A percentile compares a stretch with the other conserved stretches of the same genome.
Evolutionary conservation across 2,329 filamentous ascomycete genomes (phyloP).

Genomic region (Ascochyta fabae): DNA sequence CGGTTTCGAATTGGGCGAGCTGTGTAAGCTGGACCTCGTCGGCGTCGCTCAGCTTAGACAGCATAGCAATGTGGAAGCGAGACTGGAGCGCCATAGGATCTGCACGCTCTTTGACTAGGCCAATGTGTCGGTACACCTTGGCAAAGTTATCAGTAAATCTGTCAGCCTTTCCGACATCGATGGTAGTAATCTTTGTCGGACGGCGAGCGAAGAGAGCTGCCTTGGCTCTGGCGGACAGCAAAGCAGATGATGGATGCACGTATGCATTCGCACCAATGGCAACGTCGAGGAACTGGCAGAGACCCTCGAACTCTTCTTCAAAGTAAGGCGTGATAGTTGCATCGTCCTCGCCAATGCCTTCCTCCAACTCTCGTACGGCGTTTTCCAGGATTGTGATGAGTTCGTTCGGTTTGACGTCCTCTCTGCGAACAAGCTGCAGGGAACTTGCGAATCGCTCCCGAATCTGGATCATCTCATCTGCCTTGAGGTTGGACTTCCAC

Average conservation of each 20-base stretch:
- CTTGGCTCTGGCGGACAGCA: conserved; percentile 32
- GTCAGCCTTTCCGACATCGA: conserved; percentile 15
- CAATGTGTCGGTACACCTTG: conserved; percentile 34
- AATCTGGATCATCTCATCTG: conserved; percentile 47
- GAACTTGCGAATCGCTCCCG: conserved; percentile 44
- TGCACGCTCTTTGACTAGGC: conserved; percentile 27
- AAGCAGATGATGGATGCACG: conserved; percentile 16
- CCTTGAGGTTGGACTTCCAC: conserved; percentile 42
- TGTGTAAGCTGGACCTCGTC: conserved; percentile 49
- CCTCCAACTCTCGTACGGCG: conserved; percentile 42
- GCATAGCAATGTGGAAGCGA: conserved; percentile 38
- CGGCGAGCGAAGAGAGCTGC: conserved; percentile 45
- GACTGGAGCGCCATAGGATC: conserved; percentile 35
- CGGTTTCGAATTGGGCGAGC: conserved; percentile 51
- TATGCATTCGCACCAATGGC: conserved; percentile 20
- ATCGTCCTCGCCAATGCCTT: conserved; percentile 37
- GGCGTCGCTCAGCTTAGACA: conserved; percentile 36
- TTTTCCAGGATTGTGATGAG: conserved; percentile 36
- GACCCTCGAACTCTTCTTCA: conserved; percentile 46
- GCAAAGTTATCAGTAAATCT: conserved; percentile 27
- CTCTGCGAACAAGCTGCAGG: conserved; percentile 37
- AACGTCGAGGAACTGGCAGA: conserved; percentile 47
- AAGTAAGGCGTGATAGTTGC: conserved; percentile 41
- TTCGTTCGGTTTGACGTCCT: conserved; percentile 39
- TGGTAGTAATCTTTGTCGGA: conserved; percentile 37